Conservation (phyloP, 306 rosid genomes). For the Rosa chinensis region DNA sequence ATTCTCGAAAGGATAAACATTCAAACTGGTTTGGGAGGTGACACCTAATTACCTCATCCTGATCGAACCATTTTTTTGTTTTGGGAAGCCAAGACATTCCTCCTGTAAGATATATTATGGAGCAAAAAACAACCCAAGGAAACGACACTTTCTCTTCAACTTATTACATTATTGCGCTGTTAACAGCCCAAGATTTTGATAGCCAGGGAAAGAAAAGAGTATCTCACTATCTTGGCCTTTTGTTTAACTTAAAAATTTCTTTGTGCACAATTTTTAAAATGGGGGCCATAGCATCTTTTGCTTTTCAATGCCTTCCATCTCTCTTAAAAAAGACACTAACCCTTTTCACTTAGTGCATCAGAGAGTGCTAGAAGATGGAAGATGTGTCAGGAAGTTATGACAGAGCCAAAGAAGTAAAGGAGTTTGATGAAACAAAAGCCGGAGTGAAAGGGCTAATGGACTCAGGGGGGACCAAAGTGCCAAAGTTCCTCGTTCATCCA, state of each 20-base stretch:
- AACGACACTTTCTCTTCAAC: constrained; percentile 20
- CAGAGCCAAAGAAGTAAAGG: constrained; percentile 60
- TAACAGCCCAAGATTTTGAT: background rate
- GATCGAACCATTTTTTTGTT: constrained; percentile 5
- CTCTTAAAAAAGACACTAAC: no score
- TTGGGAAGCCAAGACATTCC: constrained; percentile 7
- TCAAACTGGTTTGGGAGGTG: background rate
- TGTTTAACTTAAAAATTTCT: constrained; percentile 12
- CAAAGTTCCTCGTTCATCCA: constrained; percentile 60
- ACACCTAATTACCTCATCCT: background rate
- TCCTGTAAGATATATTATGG: background rate
- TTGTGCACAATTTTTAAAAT: constrained; percentile 14
- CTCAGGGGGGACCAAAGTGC: constrained; percentile 57
- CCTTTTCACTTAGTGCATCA: background rate
- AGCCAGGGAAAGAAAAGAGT: constrained; percentile 16
- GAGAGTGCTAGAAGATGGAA: background rate
- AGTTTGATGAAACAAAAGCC: constrained; percentile 66
- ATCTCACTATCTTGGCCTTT: constrained; percentile 41
- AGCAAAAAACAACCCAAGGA: constrained; percentile 1
- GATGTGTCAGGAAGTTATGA: constrained; percentile 31
- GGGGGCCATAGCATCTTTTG: constrained; percentile 38
- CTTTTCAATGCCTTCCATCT: background rate
- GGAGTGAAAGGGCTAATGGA: constrained; percentile 79
- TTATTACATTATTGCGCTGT: background rate
- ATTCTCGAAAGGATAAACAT: background rate